Conservation (phyloP, 208 protist species). For the Blechomonas ayalai region DNA sequence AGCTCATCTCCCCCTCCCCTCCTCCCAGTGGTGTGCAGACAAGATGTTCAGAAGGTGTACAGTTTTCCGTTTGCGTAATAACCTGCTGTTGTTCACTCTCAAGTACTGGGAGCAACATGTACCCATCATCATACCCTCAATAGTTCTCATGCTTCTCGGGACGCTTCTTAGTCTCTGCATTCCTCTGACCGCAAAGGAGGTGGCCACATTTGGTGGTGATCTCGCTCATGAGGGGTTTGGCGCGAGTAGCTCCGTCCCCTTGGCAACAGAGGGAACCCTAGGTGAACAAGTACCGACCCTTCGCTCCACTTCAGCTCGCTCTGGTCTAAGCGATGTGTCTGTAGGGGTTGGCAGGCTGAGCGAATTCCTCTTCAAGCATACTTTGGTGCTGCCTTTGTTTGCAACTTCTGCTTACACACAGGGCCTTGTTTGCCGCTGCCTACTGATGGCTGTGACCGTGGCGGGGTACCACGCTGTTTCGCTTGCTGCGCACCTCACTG, state of each 20-base stretch:
- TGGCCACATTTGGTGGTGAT: conserved; percentile 22
- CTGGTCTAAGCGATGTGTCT: too few relatives aligned
- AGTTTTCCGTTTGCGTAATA: too few relatives aligned
- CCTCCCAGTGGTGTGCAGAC: neutral
- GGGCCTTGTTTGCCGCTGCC: conserved; percentile 28
- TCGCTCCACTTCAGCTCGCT: too few relatives aligned
- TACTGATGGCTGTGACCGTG: conserved; percentile 27
- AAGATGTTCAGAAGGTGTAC: too few relatives aligned
- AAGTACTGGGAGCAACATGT: conserved; percentile 27
- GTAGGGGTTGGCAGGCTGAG: too few relatives aligned
- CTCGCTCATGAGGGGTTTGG: neutral
- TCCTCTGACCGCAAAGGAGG: conserved; percentile 32
- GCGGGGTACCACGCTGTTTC: conserved; percentile 38
- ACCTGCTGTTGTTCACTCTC: conserved; percentile 28
- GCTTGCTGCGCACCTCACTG: conserved; percentile 32
- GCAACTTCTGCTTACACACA: conserved; percentile 6
- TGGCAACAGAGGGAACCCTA: too few relatives aligned
- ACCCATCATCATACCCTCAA: conserved; percentile 20
- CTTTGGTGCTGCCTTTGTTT: too few relatives aligned
- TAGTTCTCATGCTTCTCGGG: conserved; percentile 27
- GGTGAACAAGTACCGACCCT: too few relatives aligned
- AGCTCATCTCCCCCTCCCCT: neutral
- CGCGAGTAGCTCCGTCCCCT: neutral
- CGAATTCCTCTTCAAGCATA: too few relatives aligned
- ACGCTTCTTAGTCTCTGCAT: conserved; percentile 30